phyloP scores from a whole-genome alignment of 1,284 basidiomycete genomes.

The Somion occarium region DNA sequence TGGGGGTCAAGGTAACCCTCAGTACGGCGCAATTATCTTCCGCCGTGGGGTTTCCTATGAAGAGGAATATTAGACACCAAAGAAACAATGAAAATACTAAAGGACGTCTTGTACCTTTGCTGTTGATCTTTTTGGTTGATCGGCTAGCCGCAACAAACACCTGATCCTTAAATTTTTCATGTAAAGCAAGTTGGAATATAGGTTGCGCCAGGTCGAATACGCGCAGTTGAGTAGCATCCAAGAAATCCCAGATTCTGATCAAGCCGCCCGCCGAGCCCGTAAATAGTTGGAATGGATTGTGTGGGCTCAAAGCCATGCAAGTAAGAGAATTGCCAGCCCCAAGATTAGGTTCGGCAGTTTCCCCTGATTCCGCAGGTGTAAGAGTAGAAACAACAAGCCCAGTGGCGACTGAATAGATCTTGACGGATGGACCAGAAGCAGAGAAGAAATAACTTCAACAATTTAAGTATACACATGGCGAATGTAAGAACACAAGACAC shows the following conservation, averaged over 20 bases:
- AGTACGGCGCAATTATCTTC: conserved; percentile 54
- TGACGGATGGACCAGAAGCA: conserved; percentile 70
- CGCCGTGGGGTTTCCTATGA: conserved; percentile 16
- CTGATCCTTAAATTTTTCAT: conserved; percentile 59
- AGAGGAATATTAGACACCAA: conserved; percentile 1
- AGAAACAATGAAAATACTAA: conserved; percentile 11
- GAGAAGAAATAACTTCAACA: conserved; percentile 80
- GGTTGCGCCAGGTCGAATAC: conserved; percentile 69
- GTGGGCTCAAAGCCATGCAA: conserved; percentile 74
- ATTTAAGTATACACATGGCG: conserved; percentile 12
- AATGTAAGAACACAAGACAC: conserved; percentile 26
- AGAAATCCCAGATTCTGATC: conserved; percentile 90
- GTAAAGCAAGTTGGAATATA: conserved; percentile 69
- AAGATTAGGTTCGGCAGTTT: conserved; percentile 35
- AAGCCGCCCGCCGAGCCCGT: conserved; percentile 83
- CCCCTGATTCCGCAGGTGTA: conserved; percentile 29
- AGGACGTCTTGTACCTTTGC: conserved; percentile 35
- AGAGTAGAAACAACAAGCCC: conserved; percentile 83
- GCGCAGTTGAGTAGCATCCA: conserved; percentile 79
- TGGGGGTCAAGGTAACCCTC: conserved; percentile 54
- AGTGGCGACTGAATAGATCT: conserved; percentile 75
- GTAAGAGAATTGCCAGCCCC: conserved; percentile 62
- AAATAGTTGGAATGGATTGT: conserved; percentile 87
- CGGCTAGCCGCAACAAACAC: conserved; percentile 67
- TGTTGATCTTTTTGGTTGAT: conserved; percentile 41